These are phyloP conservation scores for Globisporangium irregulare DNA, from an alignment of 352 stramenopile genomes.

Conservation along the genomic window DNA sequence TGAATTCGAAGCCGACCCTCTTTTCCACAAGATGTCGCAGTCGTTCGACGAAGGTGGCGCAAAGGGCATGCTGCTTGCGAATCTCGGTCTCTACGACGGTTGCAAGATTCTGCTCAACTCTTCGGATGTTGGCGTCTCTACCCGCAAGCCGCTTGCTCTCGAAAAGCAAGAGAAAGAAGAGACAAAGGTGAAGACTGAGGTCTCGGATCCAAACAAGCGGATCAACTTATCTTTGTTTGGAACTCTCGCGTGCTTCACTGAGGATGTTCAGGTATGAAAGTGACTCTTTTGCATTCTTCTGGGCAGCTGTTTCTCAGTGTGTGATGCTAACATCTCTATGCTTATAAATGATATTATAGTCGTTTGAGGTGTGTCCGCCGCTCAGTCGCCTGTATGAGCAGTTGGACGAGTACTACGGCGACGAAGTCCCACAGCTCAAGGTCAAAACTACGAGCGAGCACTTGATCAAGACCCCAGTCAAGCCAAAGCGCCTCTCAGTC, in stretches of 20 bases:
- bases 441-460: constrained; percentile 58
- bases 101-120: constrained; percentile 86
- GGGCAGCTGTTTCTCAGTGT: background rate
- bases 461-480: constrained; percentile 53
- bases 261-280: constrained; percentile 47
- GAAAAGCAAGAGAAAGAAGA: constrained; percentile 20
- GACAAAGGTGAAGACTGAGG: constrained; percentile 19
- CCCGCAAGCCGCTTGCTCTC: constrained; percentile 29
- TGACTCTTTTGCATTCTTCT: background rate
- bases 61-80: constrained; percentile 91
- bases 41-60: constrained; percentile 91
- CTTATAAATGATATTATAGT: constrained; percentile 14
- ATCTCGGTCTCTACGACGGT: constrained; percentile 87
- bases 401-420: constrained; percentile 61
- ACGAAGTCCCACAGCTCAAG: constrained; percentile 43
- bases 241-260: constrained; percentile 46
- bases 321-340: background rate
- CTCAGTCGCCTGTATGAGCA: constrained; percentile 72
- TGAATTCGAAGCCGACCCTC: constrained; percentile 86
- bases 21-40: constrained; percentile 93
- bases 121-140: constrained; percentile 63
- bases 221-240: constrained; percentile 51
- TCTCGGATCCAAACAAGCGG: constrained; percentile 24
- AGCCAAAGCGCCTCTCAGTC: constrained; percentile 19
- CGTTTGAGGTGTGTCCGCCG: constrained; percentile 58